Evolutionary conservation across 2,329 filamentous ascomycete genomes (phyloP), one percentile per base, ranked within the genome.

Genomic region (Fusarium nygamai): DNA sequence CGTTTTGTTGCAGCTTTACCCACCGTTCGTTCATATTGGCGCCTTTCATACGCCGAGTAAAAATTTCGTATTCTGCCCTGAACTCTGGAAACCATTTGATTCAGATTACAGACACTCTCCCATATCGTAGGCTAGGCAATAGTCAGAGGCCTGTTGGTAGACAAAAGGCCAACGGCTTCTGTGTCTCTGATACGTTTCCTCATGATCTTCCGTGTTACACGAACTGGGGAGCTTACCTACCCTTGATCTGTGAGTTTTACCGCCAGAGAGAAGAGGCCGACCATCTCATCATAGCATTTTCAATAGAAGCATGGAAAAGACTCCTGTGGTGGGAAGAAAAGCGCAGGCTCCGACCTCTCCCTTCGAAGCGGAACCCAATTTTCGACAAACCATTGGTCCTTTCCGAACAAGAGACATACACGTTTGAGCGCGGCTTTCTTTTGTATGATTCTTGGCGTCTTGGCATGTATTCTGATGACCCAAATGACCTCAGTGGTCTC

Each of bases 1-100:
- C 14, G 9, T 13, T 14, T 22, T 38, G 2, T 54, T 38, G 24
- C 19, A 38, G 14, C 51, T 13, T 29, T 36, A 54, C 8, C 6
- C 14, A 38, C 2, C 24, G 14, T 9, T 27, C n/a, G 8, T 17
- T 10, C 33, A 54, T 38, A 12, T 22, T 38, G 24, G 7, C 14
- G 10, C 24, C 24, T 16, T n/a, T 1, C 13, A 38, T 22, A 11
- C 19, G 13, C 20, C 33, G 4, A 4, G 12, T n/a, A 0, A 20
- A 54, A n/a, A 27, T 10, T 7, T 27, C 33, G 2, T 38, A 29
- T 5, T 19, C 29, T 24, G 4, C 8, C 16, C 5, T 14, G 22
- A 0, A 24, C 7, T 9, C n/a, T 6, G 19, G 3, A 16, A 36
- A 9, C 0, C 24, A 36, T 27, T 8, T 16, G 3, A 9, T 12